Evolutionary conservation across 176 grass and related monocot species (phyloP).

Genomic region (Panicum miliaceum): DNA sequence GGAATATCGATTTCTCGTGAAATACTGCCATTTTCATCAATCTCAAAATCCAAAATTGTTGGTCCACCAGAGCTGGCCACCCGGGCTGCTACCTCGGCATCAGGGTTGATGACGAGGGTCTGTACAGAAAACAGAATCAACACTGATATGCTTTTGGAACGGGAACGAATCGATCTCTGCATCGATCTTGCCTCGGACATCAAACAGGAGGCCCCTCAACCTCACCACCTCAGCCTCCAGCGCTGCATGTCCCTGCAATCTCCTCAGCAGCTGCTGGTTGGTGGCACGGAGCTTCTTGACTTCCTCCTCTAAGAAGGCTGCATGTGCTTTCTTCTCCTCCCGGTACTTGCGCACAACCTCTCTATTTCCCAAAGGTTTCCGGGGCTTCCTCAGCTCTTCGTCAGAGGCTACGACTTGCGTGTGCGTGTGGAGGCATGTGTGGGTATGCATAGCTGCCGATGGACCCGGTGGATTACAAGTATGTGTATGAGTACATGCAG

Average conservation of each 20-base stretch:
- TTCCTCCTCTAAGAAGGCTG: slow-evolving; percentile 83
- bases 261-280: slow-evolving; percentile 85
- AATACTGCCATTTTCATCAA: slow-evolving; percentile 41
- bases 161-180: slow-evolving; percentile 53
- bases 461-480: slow-evolving; percentile 62
- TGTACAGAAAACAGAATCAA: slow-evolving; percentile 40
- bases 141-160: slow-evolving; percentile 53
- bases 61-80: slow-evolving; percentile 48
- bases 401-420: slow-evolving; percentile 53
- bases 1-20: slow-evolving; percentile 43
- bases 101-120: not conserved
- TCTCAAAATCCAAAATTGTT: slow-evolving; percentile 42
- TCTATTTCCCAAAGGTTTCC: slow-evolving; percentile 65
- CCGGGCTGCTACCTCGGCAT: slow-evolving; percentile 18
- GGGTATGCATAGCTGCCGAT: slow-evolving; percentile 53
- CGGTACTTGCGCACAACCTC: slow-evolving; percentile 95
- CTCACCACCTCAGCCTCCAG: slow-evolving; percentile 77
- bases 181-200: slow-evolving; percentile 77
- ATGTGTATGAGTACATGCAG: slow-evolving; percentile 75
- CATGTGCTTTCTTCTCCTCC: slow-evolving; percentile 92
- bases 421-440: slow-evolving; percentile 83
- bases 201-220: slow-evolving; percentile 59
- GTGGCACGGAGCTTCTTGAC: slow-evolving; percentile 59
- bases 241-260: slow-evolving; percentile 60
- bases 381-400: slow-evolving; percentile 49